These are phyloP conservation scores for Aureobasidium sp. DNA, from an alignment of 2,329 filamentous ascomycete species.

Conservation along the genomic window DNA sequence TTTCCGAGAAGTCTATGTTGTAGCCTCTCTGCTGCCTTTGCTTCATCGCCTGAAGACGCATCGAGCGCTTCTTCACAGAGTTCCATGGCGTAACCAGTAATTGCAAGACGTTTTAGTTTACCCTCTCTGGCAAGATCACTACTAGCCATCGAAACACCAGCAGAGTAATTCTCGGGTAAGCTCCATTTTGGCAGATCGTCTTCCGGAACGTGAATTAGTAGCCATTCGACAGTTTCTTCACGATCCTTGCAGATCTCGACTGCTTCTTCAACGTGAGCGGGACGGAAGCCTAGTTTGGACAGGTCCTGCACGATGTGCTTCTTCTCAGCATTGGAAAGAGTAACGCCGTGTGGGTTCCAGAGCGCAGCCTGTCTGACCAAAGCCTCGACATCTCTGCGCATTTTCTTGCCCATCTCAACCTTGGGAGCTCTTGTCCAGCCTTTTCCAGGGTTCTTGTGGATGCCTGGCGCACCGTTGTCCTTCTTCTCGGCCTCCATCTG, in stretches of 20 bases:
- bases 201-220: slow-evolving; percentile 92
- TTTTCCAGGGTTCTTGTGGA: slow-evolving; percentile 35
- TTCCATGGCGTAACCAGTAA: slow-evolving; percentile 77
- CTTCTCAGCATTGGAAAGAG: slow-evolving; percentile 51
- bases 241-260: slow-evolving; percentile 78
- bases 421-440: slow-evolving; percentile 80
- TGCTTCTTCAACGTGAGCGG: slow-evolving; percentile 82
- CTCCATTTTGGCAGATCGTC: slow-evolving; percentile 93
- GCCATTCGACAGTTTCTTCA: slow-evolving; percentile 90
- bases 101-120: slow-evolving; percentile 70
- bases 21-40: slow-evolving; percentile 66
- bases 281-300: slow-evolving; percentile 72
- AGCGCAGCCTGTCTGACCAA: slow-evolving; percentile 68
- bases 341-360: slow-evolving; percentile 77
- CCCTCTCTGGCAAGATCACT: slow-evolving; percentile 73
- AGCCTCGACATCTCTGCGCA: slow-evolving; percentile 68
- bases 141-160: slow-evolving; percentile 77
- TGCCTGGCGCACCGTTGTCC: slow-evolving; percentile 34
- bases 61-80: slow-evolving; percentile 73
- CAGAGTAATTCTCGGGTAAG: slow-evolving; percentile 82
- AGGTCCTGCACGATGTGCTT: slow-evolving; percentile 62
- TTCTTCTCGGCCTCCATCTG: slow-evolving; percentile 45
- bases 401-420: slow-evolving; percentile 83
- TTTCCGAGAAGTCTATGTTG: slow-evolving; percentile 56
- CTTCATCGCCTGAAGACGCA: slow-evolving; percentile 61